Percentiles rank a stretch among this genome's conserved stretches.
These are phyloP conservation scores for Beauveria pseudobassiana DNA, from an alignment of 2,329 filamentous ascomycete genomes.

Conservation along the genomic window DNA sequence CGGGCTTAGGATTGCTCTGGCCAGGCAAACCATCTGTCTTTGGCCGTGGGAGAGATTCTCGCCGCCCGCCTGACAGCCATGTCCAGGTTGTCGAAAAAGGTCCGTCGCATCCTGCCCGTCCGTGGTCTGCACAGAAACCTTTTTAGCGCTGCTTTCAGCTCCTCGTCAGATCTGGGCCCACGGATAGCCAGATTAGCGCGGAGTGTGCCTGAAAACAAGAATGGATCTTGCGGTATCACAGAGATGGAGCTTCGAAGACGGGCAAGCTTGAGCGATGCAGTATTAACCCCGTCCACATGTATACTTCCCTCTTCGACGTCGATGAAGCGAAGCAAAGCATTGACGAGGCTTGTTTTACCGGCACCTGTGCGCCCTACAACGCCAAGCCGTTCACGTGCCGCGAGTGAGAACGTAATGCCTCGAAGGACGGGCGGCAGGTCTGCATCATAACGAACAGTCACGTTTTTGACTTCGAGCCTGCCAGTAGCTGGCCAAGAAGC, in stretches of 20 bases:
- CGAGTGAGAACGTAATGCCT: not conserved
- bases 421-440: not conserved
- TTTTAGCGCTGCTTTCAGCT: not conserved
- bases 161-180: not conserved
- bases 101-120: not conserved
- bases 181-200: not conserved
- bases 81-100: not conserved
- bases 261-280: not conserved
- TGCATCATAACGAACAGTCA: not conserved
- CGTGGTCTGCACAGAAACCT: not conserved
- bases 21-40: constrained; percentile 12
- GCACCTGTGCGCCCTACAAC: constrained; percentile 12
- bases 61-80: constrained; percentile 1
- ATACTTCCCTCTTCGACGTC: not conserved
- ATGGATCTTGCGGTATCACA: constrained; percentile 13
- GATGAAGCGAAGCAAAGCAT: constrained; percentile 9
- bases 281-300: constrained; percentile 8
- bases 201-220: constrained; percentile 9
- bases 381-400: constrained; percentile 6
- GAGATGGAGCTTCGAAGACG: not conserved
- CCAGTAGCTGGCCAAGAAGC: constrained; percentile 5
- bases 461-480: not conserved
- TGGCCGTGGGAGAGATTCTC: constrained; percentile 12
- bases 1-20: constrained; percentile 5
- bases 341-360: constrained; percentile 8